Evolutionary conservation across 75 land plant genomes (phyloP).

Genomic region (Cupressus sempervirens): DNA sequence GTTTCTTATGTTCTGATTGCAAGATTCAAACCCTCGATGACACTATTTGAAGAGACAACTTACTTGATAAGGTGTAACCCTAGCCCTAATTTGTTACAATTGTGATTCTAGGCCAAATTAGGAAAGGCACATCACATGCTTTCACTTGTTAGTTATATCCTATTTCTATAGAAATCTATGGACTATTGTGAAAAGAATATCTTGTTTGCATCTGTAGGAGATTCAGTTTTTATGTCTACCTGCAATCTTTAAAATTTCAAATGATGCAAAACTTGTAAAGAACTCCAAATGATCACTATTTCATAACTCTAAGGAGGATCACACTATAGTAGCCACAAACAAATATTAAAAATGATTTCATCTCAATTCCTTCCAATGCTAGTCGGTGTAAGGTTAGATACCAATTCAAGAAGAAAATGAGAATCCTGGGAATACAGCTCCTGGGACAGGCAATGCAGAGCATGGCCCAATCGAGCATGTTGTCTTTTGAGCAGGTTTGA

Average conservation of each 20-base stretch:
- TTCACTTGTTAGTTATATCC: too few relatives aligned
- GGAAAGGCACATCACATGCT: too few relatives aligned
- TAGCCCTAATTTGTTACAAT: too few relatives aligned
- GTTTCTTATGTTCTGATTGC: too few relatives aligned
- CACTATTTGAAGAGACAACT: too few relatives aligned
- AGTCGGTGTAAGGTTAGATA: slow-evolving; percentile 19
- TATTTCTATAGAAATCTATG: background rate
- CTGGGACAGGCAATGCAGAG: slow-evolving; percentile 90
- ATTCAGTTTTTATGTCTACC: background rate
- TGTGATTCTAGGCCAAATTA: too few relatives aligned
- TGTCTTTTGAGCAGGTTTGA: slow-evolving; percentile 70
- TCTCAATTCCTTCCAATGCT: background rate
- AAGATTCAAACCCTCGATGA: too few relatives aligned
- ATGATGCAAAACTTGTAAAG: background rate
- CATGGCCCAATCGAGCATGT: slow-evolving; percentile 95
- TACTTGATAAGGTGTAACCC: too few relatives aligned
- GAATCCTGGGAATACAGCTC: slow-evolving; percentile 94
- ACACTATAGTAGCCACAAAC: background rate
- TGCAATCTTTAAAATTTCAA: background rate
- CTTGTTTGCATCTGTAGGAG: background rate
- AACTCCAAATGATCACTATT: background rate
- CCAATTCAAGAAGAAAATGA: slow-evolving; percentile 94
- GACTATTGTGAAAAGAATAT: background rate
- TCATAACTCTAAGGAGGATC: background rate
- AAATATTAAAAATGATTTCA: background rate